Evolutionary conservation across 2,329 filamentous ascomycete species (phyloP).

Genomic region (Diaporthe ilicicola): DNA sequence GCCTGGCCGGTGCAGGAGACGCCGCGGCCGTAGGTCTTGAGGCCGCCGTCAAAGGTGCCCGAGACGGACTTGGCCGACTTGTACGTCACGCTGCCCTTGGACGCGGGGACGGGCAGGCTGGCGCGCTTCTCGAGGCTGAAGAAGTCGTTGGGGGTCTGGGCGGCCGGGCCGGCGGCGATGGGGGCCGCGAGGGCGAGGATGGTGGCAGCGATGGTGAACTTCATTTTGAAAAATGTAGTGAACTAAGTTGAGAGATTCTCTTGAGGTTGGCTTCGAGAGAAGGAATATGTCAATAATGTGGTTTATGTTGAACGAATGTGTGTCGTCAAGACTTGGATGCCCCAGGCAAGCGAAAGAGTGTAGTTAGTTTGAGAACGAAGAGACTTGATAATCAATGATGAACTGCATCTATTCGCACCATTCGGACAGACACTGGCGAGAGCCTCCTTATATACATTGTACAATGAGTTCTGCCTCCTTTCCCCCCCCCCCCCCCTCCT

Average conservation of each 20-base stretch:
- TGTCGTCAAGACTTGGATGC: slow-evolving; percentile 14
- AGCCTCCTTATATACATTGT: slow-evolving; percentile 10
- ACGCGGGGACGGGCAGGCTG: neutral
- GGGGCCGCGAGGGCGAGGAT: slow-evolving; percentile 17
- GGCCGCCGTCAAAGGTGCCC: slow-evolving; percentile 42
- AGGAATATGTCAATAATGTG: neutral
- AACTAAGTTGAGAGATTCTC: no score
- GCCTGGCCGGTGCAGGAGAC: slow-evolving; percentile 34
- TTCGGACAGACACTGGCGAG: neutral
- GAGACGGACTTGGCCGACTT: neutral
- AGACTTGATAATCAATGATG: slow-evolving; percentile 14
- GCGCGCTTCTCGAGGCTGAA: slow-evolving; percentile 2
- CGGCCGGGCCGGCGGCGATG: slow-evolving; percentile 15
- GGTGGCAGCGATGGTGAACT: slow-evolving; percentile 17
- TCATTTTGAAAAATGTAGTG: slow-evolving; percentile 10
- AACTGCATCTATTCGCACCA: neutral
- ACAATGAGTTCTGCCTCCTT: neutral
- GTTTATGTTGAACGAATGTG: neutral
- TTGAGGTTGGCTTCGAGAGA: neutral
- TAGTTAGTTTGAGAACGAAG: slow-evolving; percentile 10
- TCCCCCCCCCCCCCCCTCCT: neutral
- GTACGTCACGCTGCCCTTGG: slow-evolving; percentile 17
- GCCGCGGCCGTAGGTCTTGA: slow-evolving; percentile 40
- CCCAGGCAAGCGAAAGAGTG: slow-evolving; percentile 20
- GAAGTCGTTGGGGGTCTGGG: slow-evolving; percentile 20